Conservation (phyloP, 129 eudicot species). For the Chrysanthemum makinoi region DNA sequence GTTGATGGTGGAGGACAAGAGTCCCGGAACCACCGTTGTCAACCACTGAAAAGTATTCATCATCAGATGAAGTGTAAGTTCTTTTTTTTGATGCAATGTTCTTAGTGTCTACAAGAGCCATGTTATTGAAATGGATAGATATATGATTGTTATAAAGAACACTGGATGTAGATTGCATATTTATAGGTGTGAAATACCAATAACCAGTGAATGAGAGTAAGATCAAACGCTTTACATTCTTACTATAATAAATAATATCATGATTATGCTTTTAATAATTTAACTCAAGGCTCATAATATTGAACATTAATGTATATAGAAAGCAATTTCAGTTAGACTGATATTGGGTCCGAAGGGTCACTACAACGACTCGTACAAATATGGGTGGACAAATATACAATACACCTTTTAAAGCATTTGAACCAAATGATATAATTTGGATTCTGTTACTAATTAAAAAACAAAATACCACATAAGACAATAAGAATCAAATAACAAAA, state of each 20-base stretch:
- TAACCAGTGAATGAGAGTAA: background rate
- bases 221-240: conserved; percentile 14
- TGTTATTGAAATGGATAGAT: background rate
- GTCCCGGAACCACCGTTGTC: background rate
- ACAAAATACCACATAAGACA: too few relatives aligned
- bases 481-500: too few relatives aligned
- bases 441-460: too few relatives aligned
- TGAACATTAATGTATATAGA: background rate
- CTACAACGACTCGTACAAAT: too few relatives aligned
- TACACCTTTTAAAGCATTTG: too few relatives aligned
- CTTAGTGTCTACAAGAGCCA: conserved; percentile 21
- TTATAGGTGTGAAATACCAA: conserved; percentile 15
- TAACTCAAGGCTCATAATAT: background rate
- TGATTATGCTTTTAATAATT: background rate
- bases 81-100: conserved; percentile 22
- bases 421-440: too few relatives aligned
- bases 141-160: conserved; percentile 1
- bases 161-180: conserved; percentile 8
- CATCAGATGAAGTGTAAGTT: conserved; percentile 21
- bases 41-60: conserved; percentile 21
- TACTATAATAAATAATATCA: background rate
- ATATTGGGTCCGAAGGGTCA: too few relatives aligned
- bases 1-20: conserved; percentile 7
- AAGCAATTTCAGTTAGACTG: conserved; percentile 3
- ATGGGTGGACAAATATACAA: too few relatives aligned